Evolutionary conservation across 2,329 filamentous ascomycete species (phyloP).

Genomic region (Stagonosporopsis chrysanthemi): DNA sequence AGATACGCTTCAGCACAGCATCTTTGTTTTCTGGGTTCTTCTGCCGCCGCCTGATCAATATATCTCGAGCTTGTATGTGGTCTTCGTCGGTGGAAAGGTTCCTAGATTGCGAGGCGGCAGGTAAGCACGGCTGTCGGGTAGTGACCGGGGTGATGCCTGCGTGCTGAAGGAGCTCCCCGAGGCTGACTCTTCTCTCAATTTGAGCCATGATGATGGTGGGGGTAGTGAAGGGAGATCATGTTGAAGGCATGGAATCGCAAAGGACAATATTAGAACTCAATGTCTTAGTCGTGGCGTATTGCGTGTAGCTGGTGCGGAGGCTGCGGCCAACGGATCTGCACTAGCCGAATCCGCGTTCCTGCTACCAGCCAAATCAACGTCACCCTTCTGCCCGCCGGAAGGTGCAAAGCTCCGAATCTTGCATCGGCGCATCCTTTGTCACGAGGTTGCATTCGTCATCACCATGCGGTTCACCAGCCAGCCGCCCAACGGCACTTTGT

Average conservation of each 20-base stretch:
- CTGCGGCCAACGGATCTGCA: constrained; percentile 12
- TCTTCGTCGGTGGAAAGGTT: constrained; percentile 44
- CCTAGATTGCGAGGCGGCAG: constrained; percentile 41
- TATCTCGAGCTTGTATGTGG: constrained; percentile 37
- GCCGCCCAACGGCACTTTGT: neutral
- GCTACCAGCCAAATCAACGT: constrained; percentile 12
- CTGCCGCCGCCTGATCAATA: constrained; percentile 42
- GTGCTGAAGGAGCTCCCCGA: constrained; percentile 40
- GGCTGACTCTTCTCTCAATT: constrained; percentile 31
- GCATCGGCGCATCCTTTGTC: constrained; percentile 8
- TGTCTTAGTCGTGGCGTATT: constrained; percentile 11
- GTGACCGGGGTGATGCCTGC: constrained; percentile 38
- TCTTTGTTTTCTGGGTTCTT: constrained; percentile 42
- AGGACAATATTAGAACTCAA: constrained; percentile 11
- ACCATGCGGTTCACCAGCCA: neutral
- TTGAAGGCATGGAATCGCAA: constrained; percentile 11
- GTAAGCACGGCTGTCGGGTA: constrained; percentile 42
- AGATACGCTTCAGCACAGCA: constrained; percentile 45
- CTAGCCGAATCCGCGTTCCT: constrained; percentile 12
- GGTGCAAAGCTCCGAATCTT: constrained; percentile 9
- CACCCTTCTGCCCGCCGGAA: constrained; percentile 19
- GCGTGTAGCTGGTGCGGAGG: constrained; percentile 14
- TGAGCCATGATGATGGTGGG: constrained; percentile 30
- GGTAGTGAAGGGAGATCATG: constrained; percentile 12
- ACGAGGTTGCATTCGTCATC: constrained; percentile 3